Conservation (phyloP, 805 yeast genomes). For the Teunomyces tritomae region DNA sequence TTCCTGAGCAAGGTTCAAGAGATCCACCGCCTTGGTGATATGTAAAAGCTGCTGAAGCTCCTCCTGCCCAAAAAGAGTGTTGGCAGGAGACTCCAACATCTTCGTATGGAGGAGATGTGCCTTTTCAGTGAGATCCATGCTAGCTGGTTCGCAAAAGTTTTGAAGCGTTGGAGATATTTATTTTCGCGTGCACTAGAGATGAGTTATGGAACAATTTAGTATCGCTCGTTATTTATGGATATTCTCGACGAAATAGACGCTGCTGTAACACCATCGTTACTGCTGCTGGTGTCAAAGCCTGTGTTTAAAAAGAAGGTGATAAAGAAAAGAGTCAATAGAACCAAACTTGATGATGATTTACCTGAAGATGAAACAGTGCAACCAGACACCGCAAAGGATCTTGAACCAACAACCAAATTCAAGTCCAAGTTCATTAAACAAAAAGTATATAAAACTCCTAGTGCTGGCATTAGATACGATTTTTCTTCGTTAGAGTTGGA, state of each 20-base stretch:
- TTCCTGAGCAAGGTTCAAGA: constrained; percentile 51
- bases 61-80: constrained; percentile 59
- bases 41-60: constrained; percentile 58
- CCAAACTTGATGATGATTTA: not conserved
- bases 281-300: not conserved
- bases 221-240: not conserved
- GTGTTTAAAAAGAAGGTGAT: constrained; percentile 12
- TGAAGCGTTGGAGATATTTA: not conserved
- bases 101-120: constrained; percentile 60
- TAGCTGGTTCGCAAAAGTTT: constrained; percentile 3
- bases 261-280: not conserved
- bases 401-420: not conserved
- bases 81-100: constrained; percentile 55
- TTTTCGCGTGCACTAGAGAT: constrained; percentile 2
- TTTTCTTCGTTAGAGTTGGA: constrained; percentile 3
- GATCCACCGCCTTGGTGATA: constrained; percentile 40
- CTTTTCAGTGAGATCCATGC: constrained; percentile 31
- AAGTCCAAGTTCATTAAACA: constrained; percentile 1
- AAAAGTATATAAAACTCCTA: not conserved
- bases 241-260: constrained; percentile 3
- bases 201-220: not conserved
- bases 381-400: not conserved
- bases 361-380: constrained; percentile 1
- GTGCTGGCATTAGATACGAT: not conserved
- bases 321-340: constrained; percentile 3